phyloP scores from a whole-genome alignment of 441 rosid genomes.

The Pelargonium citronellum region DNA sequence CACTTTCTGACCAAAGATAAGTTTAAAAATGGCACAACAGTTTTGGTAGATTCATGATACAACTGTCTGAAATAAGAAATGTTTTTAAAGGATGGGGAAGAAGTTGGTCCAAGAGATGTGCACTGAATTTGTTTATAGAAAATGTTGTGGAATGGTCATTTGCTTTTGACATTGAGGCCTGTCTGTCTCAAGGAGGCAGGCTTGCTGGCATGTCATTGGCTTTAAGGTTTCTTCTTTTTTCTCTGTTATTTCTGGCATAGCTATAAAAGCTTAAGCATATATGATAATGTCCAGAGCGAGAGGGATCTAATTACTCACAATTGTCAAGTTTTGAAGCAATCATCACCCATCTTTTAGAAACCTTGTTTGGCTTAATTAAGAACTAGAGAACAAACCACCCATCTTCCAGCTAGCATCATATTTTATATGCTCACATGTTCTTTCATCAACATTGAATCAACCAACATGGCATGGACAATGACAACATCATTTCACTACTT shows the following conservation, averaged over 20 bases:
- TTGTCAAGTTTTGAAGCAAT: background rate
- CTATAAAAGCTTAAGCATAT: background rate
- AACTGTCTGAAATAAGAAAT: no score
- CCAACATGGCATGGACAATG: no score
- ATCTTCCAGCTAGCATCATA: no score
- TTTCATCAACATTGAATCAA: no score
- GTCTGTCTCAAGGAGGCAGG: conserved; percentile 40
- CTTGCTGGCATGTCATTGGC: conserved; percentile 25
- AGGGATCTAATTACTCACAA: background rate
- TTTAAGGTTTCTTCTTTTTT: conserved; percentile 16
- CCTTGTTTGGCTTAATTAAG: background rate
- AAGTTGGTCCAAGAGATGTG: conserved; percentile 12
- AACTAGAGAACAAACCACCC: no score
- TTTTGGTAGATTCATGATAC: no score
- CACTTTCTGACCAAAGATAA: no score
- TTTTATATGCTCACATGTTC: no score
- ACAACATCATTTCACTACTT: no score
- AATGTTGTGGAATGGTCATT: conserved; percentile 8
- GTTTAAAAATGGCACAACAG: no score
- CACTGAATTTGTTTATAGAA: conserved; percentile 3
- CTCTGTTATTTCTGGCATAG: background rate
- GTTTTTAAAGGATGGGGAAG: background rate
- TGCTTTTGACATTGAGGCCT: conserved; percentile 27
- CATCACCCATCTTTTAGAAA: background rate
- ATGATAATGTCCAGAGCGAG: background rate